A percentile compares a stretch with the other conserved stretches of the same genome.
These are phyloP conservation scores for Gnomoniopsis sp. DNA, from an alignment of 2,329 filamentous ascomycete species.

Conservation along the genomic window DNA sequence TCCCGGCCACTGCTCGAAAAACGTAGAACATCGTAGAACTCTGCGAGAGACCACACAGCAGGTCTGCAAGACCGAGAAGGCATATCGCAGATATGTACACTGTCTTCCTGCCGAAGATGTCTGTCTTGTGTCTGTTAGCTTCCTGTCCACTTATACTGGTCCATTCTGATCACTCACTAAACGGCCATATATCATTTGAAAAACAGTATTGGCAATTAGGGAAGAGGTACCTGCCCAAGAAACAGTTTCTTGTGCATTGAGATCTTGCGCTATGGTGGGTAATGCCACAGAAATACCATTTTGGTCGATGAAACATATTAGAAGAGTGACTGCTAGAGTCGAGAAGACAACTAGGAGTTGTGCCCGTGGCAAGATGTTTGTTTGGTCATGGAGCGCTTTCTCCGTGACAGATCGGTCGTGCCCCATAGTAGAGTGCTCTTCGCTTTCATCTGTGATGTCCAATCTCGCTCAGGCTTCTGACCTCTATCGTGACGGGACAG, in stretches of 20 bases:
- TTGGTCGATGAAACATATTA: constrained; percentile 55
- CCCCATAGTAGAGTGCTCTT: background rate
- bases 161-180: constrained; percentile 25
- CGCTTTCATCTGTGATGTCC: background rate
- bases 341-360: constrained; percentile 48
- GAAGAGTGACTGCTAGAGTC: constrained; percentile 46
- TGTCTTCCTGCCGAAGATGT: constrained; percentile 59
- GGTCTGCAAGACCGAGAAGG: constrained; percentile 51
- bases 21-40: constrained; percentile 57
- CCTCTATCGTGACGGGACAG: no score
- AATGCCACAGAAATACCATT: constrained; percentile 49
- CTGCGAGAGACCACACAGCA: constrained; percentile 55
- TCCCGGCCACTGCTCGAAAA: constrained; percentile 57
- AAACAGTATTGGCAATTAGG: constrained; percentile 56
- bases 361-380: constrained; percentile 49
- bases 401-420: constrained; percentile 30
- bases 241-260: constrained; percentile 45
- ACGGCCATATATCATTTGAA: constrained; percentile 63
- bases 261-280: constrained; percentile 47
- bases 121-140: constrained; percentile 35
- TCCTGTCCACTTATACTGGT: background rate
- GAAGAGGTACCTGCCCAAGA: constrained; percentile 51
- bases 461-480: no score
- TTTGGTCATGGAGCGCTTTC: constrained; percentile 49
- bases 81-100: constrained; percentile 51